These are phyloP conservation scores for Osmozyma mogii DNA, from an alignment of 805 yeast species.

Conservation along the genomic window DNA sequence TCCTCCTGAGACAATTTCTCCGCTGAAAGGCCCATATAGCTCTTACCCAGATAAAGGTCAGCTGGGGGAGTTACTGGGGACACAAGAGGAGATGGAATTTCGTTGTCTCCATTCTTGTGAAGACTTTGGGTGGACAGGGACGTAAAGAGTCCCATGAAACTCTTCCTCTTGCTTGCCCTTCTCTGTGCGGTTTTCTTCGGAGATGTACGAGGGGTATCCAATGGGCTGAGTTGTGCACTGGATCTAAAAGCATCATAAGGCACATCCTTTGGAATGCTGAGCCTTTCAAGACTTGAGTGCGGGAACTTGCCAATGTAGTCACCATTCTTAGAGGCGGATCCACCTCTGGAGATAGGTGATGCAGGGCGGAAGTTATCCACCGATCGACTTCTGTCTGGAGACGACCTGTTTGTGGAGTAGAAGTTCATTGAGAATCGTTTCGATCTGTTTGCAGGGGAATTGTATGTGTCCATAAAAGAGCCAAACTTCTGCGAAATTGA, in stretches of 20 bases:
- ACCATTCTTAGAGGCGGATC: no score
- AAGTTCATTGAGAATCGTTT: slow-evolving; percentile 15
- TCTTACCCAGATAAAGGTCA: no score
- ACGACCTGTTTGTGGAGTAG: slow-evolving; percentile 2
- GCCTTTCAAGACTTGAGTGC: neutral
- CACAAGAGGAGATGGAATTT: no score
- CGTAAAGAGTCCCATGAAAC: slow-evolving; percentile 3
- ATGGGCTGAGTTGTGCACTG: neutral
- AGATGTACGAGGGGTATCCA: neutral
- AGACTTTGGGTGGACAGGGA: neutral
- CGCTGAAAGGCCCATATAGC: no score
- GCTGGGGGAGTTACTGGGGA: no score
- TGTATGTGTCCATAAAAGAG: slow-evolving; percentile 14
- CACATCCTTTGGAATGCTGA: neutral
- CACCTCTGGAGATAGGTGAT: slow-evolving; percentile 2
- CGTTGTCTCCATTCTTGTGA: no score
- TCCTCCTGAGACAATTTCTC: no score
- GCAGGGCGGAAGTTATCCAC: slow-evolving; percentile 1
- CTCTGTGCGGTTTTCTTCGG: neutral
- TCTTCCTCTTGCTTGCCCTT: slow-evolving; percentile 2
- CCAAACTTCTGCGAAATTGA: slow-evolving; percentile 13
- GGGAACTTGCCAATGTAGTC: neutral
- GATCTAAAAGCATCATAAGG: neutral
- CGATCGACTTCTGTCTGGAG: slow-evolving; percentile 3
- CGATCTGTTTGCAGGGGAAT: slow-evolving; percentile 12